Evolutionary conservation across 805 yeast genomes (phyloP), one percentile per base, ranked within the genome.

Genomic region (Saccharomycopsis vini): DNA sequence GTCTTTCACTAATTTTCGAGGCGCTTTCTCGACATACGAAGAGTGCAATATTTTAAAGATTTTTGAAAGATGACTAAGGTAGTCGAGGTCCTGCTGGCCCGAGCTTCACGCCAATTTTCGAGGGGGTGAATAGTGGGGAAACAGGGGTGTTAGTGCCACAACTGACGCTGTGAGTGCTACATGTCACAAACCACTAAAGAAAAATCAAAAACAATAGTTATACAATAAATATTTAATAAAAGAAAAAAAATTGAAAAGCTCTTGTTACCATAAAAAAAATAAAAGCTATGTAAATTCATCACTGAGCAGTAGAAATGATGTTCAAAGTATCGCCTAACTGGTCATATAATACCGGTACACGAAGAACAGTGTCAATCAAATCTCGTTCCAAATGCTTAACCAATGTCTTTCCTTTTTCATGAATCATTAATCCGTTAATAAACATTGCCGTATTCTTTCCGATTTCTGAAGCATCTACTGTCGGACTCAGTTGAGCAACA

Each of bases 381-480:
- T 46, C 47, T 5, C 16, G 24, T 26, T 46, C 50, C 32, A 43
- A 36, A 10, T 35, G 5, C 21, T 43, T 46, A 24, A 46, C n/a
- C 15, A 46, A 32, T 19, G 18, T 19, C 22, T 43, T 46, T 2
- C 50, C 50, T 23, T 43, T 46, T 13, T 46, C 50, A 22, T 46
- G 46, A 7, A 39, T 44, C 15, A 20, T 13, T 13, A 46, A 29
- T 1, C 47, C 47, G 3, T 28, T 29, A 9, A 46, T 23, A 13
- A 46, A 30, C 22, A 40, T 21, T 4, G 35, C 16, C 10, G 50
- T 32, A 24, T 41, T 43, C 9, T 22, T 46, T 3, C 47, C 44
- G 20, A 47, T 47, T 45, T 59, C 50, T 6, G 47, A 34, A 10
- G 12, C 30, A 19, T 15, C 13, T 28, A 28, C 4, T 4, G 15